A percentile compares a stretch with the other conserved stretches of the same genome.
These are phyloP conservation scores for Quercus berberidifolia DNA, from an alignment of 306 rosid species.

Conservation along the genomic window DNA sequence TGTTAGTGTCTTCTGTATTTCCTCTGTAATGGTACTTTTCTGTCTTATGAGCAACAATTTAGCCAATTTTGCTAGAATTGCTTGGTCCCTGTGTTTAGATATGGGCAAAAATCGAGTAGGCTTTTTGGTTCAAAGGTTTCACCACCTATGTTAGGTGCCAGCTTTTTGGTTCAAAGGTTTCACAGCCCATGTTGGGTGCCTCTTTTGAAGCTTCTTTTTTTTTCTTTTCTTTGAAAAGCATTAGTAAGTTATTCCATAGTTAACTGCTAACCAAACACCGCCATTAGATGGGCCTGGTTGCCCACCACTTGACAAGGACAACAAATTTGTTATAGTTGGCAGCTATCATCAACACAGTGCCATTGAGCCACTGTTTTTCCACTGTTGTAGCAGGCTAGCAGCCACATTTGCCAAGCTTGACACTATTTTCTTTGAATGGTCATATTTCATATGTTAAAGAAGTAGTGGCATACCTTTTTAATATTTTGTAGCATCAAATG, in stretches of 20 bases:
- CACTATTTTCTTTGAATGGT: not conserved
- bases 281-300: too few species aligned
- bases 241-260: not conserved
- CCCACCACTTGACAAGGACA: not conserved
- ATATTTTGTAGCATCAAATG: not conserved
- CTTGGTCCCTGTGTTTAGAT: not conserved
- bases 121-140: not conserved
- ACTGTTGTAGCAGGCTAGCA: not conserved
- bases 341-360: not conserved
- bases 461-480: not conserved
- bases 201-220: not conserved
- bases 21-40: not conserved
- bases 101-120: not conserved
- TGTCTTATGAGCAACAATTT: not conserved
- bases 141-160: not conserved
- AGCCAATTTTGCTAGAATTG: not conserved
- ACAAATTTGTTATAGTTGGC: not conserved
- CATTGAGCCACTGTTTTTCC: not conserved
- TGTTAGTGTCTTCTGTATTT: not conserved
- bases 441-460: not conserved
- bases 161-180: not conserved
- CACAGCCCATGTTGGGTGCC: not conserved
- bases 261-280: too few species aligned
- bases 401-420: not conserved
- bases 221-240: not conserved